Conservation (phyloP, 352 stramenopile species). For the Phytophthora cryptogea region DNA sequence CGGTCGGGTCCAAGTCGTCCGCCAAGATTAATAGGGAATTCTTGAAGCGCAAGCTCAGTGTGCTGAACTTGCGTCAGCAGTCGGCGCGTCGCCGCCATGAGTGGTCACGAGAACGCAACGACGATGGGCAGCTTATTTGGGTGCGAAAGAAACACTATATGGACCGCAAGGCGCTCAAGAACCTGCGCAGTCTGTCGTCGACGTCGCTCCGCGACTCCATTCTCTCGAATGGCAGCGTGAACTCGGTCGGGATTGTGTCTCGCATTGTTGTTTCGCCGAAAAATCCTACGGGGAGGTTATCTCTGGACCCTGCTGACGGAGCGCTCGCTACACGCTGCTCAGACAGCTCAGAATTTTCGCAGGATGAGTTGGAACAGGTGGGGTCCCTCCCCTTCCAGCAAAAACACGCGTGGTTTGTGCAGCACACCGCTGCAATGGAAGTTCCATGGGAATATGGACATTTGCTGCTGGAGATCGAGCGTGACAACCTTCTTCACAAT, state of each 20-base stretch:
- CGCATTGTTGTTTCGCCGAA: conserved; percentile 75
- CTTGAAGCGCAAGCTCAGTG: conserved; percentile 81
- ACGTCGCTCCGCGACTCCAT: conserved; percentile 73
- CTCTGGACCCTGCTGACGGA: conserved; percentile 72
- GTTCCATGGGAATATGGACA: conserved; percentile 89
- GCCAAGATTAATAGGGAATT: conserved; percentile 63
- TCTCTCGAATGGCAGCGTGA: conserved; percentile 58
- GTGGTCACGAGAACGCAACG: conserved; percentile 79
- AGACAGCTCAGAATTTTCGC: conserved; percentile 63
- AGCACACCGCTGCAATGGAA: conserved; percentile 85
- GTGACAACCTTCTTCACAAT: conserved; percentile 89
- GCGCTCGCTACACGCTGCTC: conserved; percentile 60
- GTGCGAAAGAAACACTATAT: conserved; percentile 78
- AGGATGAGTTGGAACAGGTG: conserved; percentile 78
- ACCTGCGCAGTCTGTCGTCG: conserved; percentile 59
- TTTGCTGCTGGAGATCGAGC: conserved; percentile 85
- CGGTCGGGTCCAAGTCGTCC: conserved; percentile 28
- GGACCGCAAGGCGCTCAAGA: conserved; percentile 74
- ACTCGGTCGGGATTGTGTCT: conserved; percentile 78
- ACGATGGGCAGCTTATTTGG: conserved; percentile 83
- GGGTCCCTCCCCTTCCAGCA: conserved; percentile 79
- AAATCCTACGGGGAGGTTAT: conserved; percentile 73
- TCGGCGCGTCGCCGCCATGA: conserved; percentile 83
- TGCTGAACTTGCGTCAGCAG: conserved; percentile 79
- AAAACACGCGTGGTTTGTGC: conserved; percentile 89